Evolutionary conservation across 352 stramenopile species (phyloP), one percentile per base, ranked within the genome.

Genomic region (Pythium phragmitis): DNA sequence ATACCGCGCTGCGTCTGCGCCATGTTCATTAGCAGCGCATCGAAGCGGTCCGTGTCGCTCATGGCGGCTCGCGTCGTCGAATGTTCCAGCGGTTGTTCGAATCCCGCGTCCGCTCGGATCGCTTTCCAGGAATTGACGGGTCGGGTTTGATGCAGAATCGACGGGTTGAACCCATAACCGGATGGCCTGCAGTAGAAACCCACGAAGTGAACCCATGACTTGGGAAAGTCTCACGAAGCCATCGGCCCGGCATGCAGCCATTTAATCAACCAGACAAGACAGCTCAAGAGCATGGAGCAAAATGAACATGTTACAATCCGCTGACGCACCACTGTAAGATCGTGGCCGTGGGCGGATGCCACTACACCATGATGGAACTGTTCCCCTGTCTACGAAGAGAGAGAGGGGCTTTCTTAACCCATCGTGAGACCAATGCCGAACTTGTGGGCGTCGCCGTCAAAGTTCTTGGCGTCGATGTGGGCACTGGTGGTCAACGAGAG

Each of bases 1-100:
- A 99, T 99, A 47, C 97, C 97, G 45, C 84, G 79, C 65, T 97
- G 88, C 67, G 97, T 94, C 79, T 99, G 96, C 59, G 98, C 96
- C 43, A 99, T 95, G 69, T 96, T 98, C 79, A 99, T 77, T 66
- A 99, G 92, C 69, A 99, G 81, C 21, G 84, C 93, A 77, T 99
- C 98, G 72, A 93, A 96, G 59, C 87, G 85, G 55, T 91, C 83
- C 37, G 69, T 77, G 65, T 90, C 84, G 50, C 73, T 88, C 81
- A 91, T 92, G 5, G 59, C 51, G 16, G 14, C 33, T 60, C n/a
- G 13, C 28, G 4, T 7, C 17, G 46, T 57, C 57, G 47, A 50
- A 63, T 63, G 54, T 53, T 63, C 43, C n/a, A 43, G 42, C 26
- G 30, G n/a, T 48, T 63, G 14, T 21, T 16, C 47, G 23, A 51